These are phyloP conservation scores for Kluyveromyces nonfermentans DNA, from an alignment of 805 yeast genomes.

Conservation along the genomic window DNA sequence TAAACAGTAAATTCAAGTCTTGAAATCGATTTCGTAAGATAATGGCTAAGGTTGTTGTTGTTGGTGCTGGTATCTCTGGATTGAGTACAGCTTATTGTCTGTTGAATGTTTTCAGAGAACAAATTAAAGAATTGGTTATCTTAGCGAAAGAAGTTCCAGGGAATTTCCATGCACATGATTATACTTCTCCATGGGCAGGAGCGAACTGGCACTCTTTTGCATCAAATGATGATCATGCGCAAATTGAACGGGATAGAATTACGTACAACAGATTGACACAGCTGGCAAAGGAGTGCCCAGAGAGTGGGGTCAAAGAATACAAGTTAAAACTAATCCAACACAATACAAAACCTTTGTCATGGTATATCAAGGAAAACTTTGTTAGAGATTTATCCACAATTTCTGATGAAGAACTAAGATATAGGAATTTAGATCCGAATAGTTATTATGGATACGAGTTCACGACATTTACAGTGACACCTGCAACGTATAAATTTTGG, in stretches of 20 bases:
- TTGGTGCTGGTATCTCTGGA: slow-evolving; percentile 72
- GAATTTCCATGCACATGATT: slow-evolving; percentile 39
- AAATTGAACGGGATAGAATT: slow-evolving; percentile 37
- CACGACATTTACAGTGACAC: slow-evolving; percentile 50
- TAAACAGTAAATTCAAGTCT: no score
- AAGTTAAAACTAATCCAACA: slow-evolving; percentile 10
- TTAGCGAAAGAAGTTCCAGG: slow-evolving; percentile 46
- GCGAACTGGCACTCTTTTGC: slow-evolving; percentile 67
- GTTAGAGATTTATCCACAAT: slow-evolving; percentile 35
- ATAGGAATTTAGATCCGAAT: slow-evolving; percentile 25
- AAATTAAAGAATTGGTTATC: slow-evolving; percentile 29
- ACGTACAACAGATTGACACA: slow-evolving; percentile 40
- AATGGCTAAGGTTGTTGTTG: slow-evolving; percentile 63
- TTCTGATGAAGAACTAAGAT: slow-evolving; percentile 26
- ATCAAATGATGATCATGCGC: slow-evolving; percentile 25
- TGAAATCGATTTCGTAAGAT: no score
- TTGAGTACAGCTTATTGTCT: slow-evolving; percentile 41
- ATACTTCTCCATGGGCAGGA: slow-evolving; percentile 63
- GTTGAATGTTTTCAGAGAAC: slow-evolving; percentile 31
- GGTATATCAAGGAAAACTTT: slow-evolving; percentile 36
- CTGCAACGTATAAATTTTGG: slow-evolving; percentile 46
- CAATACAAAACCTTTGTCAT: slow-evolving; percentile 29
- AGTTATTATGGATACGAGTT: slow-evolving; percentile 37
- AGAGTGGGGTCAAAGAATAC: slow-evolving; percentile 36
- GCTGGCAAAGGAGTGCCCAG: slow-evolving; percentile 39